Evolutionary conservation across 305 asterid species (phyloP), one percentile per base, ranked within the genome.

Genomic region (Fraxinus angustifolia): DNA sequence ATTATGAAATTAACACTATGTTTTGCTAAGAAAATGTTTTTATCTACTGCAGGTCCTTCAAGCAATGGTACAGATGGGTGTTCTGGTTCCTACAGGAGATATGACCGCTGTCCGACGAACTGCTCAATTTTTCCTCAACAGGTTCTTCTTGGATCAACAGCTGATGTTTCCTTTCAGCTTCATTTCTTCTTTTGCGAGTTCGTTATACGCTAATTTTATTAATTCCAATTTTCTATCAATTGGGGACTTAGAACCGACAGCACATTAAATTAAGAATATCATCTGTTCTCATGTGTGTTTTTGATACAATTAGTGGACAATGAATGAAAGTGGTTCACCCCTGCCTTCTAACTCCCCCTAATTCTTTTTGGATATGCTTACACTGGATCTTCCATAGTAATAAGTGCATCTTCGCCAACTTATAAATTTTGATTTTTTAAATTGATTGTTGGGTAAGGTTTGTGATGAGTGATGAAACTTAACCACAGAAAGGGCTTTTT

Each of bases 1-100:
- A 77, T 75, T 23, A 34, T 19, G 16, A 60, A 36, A 78, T 75
- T 56, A 10, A 33, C 67, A 30, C 28, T 23, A 36, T 53, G 17
- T 68, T 77, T 38, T 72, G 68, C 21, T 4, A n/a, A 65, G 53
- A 38, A 74, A 78, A 75, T 26, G 71, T 35, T 71, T 78, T 31
- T 84, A 76, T 75, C 58, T 80, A 84, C 78, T 89, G 82, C 90
- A 95, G 99, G 92, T 95, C 85, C 92, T 95, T 85, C 96, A 91
- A 92, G 97, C 99, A 81, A 91, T 88, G 94, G 85, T 94, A 84
- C 98, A 93, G 88, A 95, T 95, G 99, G 99, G 99, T 53, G 97
- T 95, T 86, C 90, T 95, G 36, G 98, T 95, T 60, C 99, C 98
- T 53, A 95, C 99, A 28, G 99, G 99, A 70, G 99, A 95, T 85